These are phyloP conservation scores for Phytophthora macrochlamydospora DNA, from an alignment of 352 stramenopile species.

Conservation along the genomic window DNA sequence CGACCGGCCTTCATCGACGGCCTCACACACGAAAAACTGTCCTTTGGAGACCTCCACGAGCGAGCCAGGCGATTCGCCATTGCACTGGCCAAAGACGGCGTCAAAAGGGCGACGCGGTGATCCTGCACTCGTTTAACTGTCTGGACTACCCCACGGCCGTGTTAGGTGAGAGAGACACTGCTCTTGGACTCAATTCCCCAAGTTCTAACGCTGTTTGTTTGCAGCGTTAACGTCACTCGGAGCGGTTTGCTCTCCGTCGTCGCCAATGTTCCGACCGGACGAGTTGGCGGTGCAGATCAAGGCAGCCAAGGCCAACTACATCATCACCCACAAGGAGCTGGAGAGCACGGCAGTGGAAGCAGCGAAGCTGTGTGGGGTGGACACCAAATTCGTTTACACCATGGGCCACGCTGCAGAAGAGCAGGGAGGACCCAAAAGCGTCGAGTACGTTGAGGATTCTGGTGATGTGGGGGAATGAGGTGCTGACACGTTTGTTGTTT, in stretches of 20 bases:
- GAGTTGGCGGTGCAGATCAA: conserved; percentile 61
- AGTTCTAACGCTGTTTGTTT: not conserved
- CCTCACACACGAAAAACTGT: conserved; percentile 53
- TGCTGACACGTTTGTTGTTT: conserved; percentile 28
- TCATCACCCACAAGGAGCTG: conserved; percentile 64
- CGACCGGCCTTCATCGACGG: conserved; percentile 61
- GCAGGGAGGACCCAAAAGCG: conserved; percentile 41
- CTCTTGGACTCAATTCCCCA: not conserved
- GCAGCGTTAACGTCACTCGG: conserved; percentile 55
- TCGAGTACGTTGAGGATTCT: conserved; percentile 44
- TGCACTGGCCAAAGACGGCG: conserved; percentile 44
- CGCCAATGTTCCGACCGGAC: conserved; percentile 53
- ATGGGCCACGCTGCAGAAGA: conserved; percentile 35
- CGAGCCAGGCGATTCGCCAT: conserved; percentile 44
- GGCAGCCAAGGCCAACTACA: conserved; percentile 51
- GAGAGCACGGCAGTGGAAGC: conserved; percentile 57
- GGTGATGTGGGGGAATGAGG: not conserved
- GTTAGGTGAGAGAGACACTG: conserved; percentile 38
- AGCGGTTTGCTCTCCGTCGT: conserved; percentile 60
- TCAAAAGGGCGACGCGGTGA: conserved; percentile 59
- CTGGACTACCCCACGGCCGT: conserved; percentile 63
- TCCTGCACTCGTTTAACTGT: conserved; percentile 76
- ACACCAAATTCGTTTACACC: conserved; percentile 52
- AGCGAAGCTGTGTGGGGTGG: conserved; percentile 28
- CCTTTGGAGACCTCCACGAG: conserved; percentile 51